phyloP scores from a whole-genome alignment of 2,329 filamentous ascomycete species.

The Paecilomyces niveus region DNA sequence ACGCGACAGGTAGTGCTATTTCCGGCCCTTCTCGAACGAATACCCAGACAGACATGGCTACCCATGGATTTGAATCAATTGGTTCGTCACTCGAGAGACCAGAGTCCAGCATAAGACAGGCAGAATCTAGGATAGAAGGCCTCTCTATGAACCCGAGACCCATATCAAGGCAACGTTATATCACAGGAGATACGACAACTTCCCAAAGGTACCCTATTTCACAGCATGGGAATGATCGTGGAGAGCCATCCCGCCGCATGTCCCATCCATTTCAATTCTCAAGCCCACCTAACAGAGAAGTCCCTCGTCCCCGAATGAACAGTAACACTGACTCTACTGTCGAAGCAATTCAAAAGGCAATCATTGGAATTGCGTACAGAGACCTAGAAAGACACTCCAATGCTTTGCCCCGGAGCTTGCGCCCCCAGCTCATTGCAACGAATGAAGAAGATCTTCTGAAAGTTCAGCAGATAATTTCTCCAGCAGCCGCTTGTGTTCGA shows the following conservation, averaged over 20 bases:
- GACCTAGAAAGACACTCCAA: conserved; percentile 23
- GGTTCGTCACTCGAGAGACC: not conserved
- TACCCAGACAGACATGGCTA: not conserved
- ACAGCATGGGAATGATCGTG: not conserved
- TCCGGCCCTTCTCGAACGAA: not conserved
- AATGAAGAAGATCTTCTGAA: conserved; percentile 9
- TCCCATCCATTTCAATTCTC: not conserved
- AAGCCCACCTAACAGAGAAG: not conserved
- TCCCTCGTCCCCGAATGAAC: not conserved
- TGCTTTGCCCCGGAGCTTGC: conserved; percentile 9
- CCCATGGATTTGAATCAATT: not conserved
- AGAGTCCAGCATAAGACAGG: not conserved
- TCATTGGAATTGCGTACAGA: conserved; percentile 20
- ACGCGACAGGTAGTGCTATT: not conserved
- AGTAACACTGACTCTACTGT: conserved; percentile 2
- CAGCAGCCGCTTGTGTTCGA: conserved; percentile 11
- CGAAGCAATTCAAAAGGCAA: conserved; percentile 16
- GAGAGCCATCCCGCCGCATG: not conserved
- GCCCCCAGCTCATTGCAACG: conserved; percentile 8
- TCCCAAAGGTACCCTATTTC: not conserved
- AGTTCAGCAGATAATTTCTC: conserved; percentile 10
- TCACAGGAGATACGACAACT: not conserved
- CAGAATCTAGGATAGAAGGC: not conserved
- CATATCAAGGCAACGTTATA: not conserved
- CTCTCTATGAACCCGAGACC: not conserved